These are phyloP conservation scores for Xylariomycetidae sp. DNA, from an alignment of 2,329 filamentous ascomycete genomes.

Conservation along the genomic window DNA sequence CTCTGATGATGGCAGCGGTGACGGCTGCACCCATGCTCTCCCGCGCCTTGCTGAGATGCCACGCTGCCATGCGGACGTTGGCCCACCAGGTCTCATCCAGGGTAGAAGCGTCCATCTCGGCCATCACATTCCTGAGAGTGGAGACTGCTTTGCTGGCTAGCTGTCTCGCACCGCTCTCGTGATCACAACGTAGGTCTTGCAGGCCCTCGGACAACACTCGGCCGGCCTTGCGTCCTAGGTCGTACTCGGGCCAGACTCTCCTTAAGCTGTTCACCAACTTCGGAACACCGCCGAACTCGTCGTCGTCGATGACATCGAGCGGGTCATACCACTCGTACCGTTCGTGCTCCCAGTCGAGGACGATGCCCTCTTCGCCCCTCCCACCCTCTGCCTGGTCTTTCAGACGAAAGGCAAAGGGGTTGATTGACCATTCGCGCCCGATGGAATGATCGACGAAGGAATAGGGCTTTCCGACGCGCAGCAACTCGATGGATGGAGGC, in stretches of 20 bases:
- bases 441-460: conserved; percentile 49
- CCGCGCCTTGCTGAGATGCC: conserved; percentile 62
- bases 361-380: conserved; percentile 40
- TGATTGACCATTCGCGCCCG: conserved; percentile 55
- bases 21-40: conserved; percentile 63
- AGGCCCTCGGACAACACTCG: conserved; percentile 42
- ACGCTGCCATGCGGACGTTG: conserved; percentile 50
- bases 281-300: conserved; percentile 49
- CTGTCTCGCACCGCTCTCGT: conserved; percentile 54
- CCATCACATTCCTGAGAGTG: conserved; percentile 43
- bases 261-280: conserved; percentile 52
- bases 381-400: conserved; percentile 32
- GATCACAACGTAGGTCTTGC: conserved; percentile 46
- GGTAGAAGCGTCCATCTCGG: conserved; percentile 22
- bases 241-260: conserved; percentile 55
- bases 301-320: conserved; percentile 39
- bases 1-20: conserved; percentile 41
- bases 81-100: conserved; percentile 47
- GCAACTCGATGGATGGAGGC: conserved; percentile 39
- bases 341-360: conserved; percentile 59
- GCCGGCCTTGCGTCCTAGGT: conserved; percentile 42
- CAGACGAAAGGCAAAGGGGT: conserved; percentile 57
- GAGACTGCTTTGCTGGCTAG: conserved; percentile 50
- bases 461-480: conserved; percentile 55
- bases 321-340: conserved; percentile 55